Base-by-base conservation (phyloP, 306 rosid genomes). In the Fagus sylvatica region DNA sequence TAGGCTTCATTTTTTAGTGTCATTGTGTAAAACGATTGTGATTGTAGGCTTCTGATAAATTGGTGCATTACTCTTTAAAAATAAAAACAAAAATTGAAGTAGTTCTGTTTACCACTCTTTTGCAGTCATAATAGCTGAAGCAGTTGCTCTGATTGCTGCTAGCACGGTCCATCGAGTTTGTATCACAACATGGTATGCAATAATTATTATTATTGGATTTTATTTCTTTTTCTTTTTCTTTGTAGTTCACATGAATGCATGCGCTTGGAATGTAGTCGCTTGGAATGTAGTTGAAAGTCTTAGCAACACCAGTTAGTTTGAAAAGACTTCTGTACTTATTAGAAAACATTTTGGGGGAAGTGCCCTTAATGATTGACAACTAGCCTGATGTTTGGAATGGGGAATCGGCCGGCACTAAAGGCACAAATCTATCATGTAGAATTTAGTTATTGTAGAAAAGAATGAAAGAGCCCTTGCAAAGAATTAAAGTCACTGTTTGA, bases 91-190 rank as follows among this genome's bases (percentile, higher is more conserved):
- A 5, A 74, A 33, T 46, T 75, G 11, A 71, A 66, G 32, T 42
- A 28, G 2, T 60, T 28, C 7, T 19, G 6, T 46, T 76, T 55
- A 56, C 12, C 43, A 16, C 56, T 33, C 62, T 74, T 76, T 49
- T 85, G 88, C 91, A 91, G 97, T 93, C 81, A 72, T 90, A 39
- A 54, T 89, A 71, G 98, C 97, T 28, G 93, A 91, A 82, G 86
- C 72, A 68, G 86, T 93, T 75, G 97, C 98, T 77, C 87, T 93
- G 65, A 87, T 93, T 85, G 97, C 97, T 80, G 98, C 97, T 75
- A 79, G 97, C 86, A 91, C 95, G 4, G 97, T 91, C 79, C 98
- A 93, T 74, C 87, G 96, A 74, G 96, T 93, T 84, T 93, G 97
- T 80, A 90, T 90, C 80, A 93, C 97, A 32, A 93, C 97, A 81